phyloP scores from a whole-genome alignment of 495 filamentous ascomycete species.

The Cladorrhinum samala region DNA sequence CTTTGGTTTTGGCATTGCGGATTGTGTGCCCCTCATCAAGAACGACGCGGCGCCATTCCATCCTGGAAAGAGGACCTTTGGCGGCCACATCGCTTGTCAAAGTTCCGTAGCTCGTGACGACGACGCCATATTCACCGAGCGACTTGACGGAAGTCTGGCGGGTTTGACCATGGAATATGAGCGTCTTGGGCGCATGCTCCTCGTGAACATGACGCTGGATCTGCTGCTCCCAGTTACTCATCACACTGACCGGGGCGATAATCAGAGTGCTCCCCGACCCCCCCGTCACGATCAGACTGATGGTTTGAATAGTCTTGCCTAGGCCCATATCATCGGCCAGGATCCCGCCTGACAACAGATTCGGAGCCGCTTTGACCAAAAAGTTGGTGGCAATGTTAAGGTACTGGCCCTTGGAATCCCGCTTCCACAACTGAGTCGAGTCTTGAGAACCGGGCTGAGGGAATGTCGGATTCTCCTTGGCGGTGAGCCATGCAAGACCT shows the following conservation, averaged over 20 bases:
- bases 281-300: constrained; percentile 66
- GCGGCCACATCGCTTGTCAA: constrained; percentile 36
- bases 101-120: constrained; percentile 79
- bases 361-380: constrained; percentile 48
- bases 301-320: constrained; percentile 86
- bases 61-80: constrained; percentile 50
- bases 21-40: constrained; percentile 87
- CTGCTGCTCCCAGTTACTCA: constrained; percentile 89
- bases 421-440: constrained; percentile 78
- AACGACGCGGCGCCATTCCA: constrained; percentile 75
- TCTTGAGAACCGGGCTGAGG: constrained; percentile 56
- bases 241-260: constrained; percentile 75
- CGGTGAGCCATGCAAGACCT: constrained; percentile 77
- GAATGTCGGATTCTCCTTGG: constrained; percentile 64
- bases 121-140: constrained; percentile 59
- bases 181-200: constrained; percentile 54
- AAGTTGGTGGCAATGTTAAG: constrained; percentile 76
- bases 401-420: constrained; percentile 45
- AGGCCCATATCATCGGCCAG: constrained; percentile 93
- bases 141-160: constrained; percentile 51
- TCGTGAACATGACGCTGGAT: constrained; percentile 64
- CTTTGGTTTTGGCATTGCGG: constrained; percentile 69
- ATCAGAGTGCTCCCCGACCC: constrained; percentile 65
- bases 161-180: constrained; percentile 67
- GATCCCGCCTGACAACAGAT: constrained; percentile 73